Evolutionary conservation across 129 eudicot species (phyloP), one percentile per base, ranked within the genome.

Genomic region (Scalesia atractyloides): DNA sequence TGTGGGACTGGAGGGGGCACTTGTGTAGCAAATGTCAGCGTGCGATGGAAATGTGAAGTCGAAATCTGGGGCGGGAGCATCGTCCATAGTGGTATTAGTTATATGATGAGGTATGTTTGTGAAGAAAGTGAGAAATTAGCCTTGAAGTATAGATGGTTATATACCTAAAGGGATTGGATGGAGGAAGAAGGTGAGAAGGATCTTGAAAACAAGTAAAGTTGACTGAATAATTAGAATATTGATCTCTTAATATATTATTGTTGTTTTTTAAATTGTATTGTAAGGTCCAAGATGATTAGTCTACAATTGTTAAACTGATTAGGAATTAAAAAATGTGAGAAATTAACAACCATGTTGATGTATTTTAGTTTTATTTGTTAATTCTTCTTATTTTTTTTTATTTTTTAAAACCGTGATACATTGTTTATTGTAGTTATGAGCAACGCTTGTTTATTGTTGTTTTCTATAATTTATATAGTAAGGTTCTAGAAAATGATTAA

Each of bases 1-100:
- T 2, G 84, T 59, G 15, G 96, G 98, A 66, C 85, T 84, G 0
- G 90, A 36, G 0, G 96, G 98, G 69, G 96, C 92, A 59, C 95
- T 89, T 50, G 73, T 75, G 74, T 83, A 83, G 77, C 62, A 81
- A 1, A 64, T 63, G 1, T 82, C 80, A 12, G 76, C 66, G 4
- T 70, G 66, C 30, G 60, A 69, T 14, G 94, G 82, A 2, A 79
- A 47, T 54, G 36, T 86, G 84, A 88, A 88, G 52, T 88, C 84
- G 69, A 91, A 91, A 73, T 86, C 87, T 58, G 72, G 69, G 41
- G 81, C 59, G 8, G 41, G 15, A 18, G 64, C 54, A 9, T 59
- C 33, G 3, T 68, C 81, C 75, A 68, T 59, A 12, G 9, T 36
- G 41, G 20, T 53, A 5, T 26, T 30, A 30, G 34, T 30, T 30